phyloP scores from a whole-genome alignment of 306 rosid species.

The Citrullus mucosospermus region DNA sequence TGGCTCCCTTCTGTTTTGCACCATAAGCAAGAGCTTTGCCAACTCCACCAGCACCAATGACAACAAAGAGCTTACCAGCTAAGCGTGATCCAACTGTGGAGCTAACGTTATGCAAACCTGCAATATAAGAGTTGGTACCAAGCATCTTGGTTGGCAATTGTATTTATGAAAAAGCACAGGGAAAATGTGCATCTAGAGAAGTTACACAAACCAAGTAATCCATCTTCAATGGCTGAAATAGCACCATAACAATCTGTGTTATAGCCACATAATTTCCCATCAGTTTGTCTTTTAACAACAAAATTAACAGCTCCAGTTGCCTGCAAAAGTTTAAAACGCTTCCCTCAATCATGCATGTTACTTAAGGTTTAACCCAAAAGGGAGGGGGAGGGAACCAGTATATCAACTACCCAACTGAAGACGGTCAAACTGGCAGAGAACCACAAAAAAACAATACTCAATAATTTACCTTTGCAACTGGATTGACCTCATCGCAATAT shows the following conservation, averaged over 20 bases:
- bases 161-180: neutral
- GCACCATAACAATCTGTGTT: constrained; percentile 85
- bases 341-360: constrained; percentile 5
- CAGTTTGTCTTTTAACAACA: constrained; percentile 54
- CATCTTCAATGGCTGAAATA: constrained; percentile 82
- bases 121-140: constrained; percentile 4
- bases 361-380: neutral
- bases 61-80: constrained; percentile 76
- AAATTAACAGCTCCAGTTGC: constrained; percentile 90
- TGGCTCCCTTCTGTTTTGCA: constrained; percentile 85
- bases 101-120: constrained; percentile 32
- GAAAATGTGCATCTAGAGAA: neutral
- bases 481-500: constrained; percentile 88
- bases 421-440: neutral
- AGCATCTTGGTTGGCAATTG: neutral
- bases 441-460: constrained; percentile 2
- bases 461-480: constrained; percentile 73
- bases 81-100: constrained; percentile 41
- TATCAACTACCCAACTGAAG: neutral
- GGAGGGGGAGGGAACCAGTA: neutral
- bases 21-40: constrained; percentile 96
- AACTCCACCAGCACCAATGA: constrained; percentile 97
- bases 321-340: constrained; percentile 24
- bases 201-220: constrained; percentile 44
- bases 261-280: constrained; percentile 78